Evolutionary conservation across 768 basidiomycete genomes (phyloP), one percentile per base, ranked within the genome.

Genomic region (Leccinum aurantiacum): DNA sequence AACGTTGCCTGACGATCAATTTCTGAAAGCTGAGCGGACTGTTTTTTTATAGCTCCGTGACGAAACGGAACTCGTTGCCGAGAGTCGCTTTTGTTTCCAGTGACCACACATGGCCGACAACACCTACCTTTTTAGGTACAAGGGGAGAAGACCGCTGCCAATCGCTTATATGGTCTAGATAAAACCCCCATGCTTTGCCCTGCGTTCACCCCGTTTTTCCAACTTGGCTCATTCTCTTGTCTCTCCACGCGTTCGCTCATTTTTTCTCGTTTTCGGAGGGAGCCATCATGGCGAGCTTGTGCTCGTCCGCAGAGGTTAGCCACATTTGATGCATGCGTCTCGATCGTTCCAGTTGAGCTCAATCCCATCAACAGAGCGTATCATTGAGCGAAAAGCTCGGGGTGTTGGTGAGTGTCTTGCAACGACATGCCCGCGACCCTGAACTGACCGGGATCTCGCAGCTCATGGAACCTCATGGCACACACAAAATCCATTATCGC

Each of bases 401-500:
- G 9, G 53, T 46, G 41, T 48, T 65, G 55, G 74, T 72, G 56
- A 2, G 59, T 31, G 4, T 13, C 22, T 62, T 17, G 14, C 24
- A 27, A 27, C 24, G 0, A 5, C 22, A 4, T 8, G 15, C 6
- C 41, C 19, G 5, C 13, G 33, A 6, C n/a, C 17, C 38, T 17
- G 19, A n/a, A 46, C 52, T 65, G 59, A 50, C 62, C 57, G 4
- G 33, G 22, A 44, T 53, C 29, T 37, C 15, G 10, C 44, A 74
- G 72, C 65, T 72, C 38, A 69, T 58, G 10, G 71, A 77, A 33
- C 71, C 78, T 3, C 67, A 65, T 17, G 87, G 87, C 56, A 82
- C 80, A 1, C 82, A 85, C 63, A 86, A 85, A 75, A 78, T 91
- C 46, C 87, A 84, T 73, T 91, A 88, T 65, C 77, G 78, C 25